Conservation (phyloP, 805 yeast species). For the Spathaspora sp. region DNA sequence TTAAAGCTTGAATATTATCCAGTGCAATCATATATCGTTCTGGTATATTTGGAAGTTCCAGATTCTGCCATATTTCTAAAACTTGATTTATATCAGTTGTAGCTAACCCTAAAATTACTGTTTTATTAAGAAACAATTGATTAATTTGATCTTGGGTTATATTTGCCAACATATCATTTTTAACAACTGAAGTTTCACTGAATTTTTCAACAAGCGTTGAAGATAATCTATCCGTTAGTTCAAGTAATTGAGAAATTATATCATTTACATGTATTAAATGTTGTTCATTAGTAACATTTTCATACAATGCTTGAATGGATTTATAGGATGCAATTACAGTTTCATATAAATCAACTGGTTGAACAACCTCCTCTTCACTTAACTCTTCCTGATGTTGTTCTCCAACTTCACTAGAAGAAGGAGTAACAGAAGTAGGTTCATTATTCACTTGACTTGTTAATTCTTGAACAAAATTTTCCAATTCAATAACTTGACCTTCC, state of each 20-base stretch:
- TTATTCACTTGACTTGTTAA: conserved; percentile 8
- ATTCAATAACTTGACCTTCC: conserved; percentile 19
- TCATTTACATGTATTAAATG: background rate
- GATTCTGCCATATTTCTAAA: conserved; percentile 29
- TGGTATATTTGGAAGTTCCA: conserved; percentile 20
- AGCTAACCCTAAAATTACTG: conserved; percentile 24
- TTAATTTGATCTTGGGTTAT: conserved; percentile 22
- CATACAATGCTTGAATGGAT: conserved; percentile 28
- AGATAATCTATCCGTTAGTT: conserved; percentile 16
- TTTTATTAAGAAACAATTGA: conserved; percentile 29
- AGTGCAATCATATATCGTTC: conserved; percentile 41
- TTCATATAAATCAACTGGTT: conserved; percentile 35
- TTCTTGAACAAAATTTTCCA: conserved; percentile 25
- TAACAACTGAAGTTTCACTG: conserved; percentile 11
- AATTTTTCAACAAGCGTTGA: conserved; percentile 14
- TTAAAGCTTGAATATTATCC: conserved; percentile 40
- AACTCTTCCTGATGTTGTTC: conserved; percentile 11
- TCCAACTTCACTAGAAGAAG: background rate
- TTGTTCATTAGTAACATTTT: conserved; percentile 13
- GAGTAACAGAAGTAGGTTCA: background rate
- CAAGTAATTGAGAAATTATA: conserved; percentile 17
- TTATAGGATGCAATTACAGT: conserved; percentile 26
- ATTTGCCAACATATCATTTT: conserved; percentile 22
- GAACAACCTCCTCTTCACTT: conserved; percentile 21
- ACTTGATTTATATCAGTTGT: conserved; percentile 21